Evolutionary conservation across 768 basidiomycete species (phyloP).

Genomic region (Amanita polypyramis): DNA sequence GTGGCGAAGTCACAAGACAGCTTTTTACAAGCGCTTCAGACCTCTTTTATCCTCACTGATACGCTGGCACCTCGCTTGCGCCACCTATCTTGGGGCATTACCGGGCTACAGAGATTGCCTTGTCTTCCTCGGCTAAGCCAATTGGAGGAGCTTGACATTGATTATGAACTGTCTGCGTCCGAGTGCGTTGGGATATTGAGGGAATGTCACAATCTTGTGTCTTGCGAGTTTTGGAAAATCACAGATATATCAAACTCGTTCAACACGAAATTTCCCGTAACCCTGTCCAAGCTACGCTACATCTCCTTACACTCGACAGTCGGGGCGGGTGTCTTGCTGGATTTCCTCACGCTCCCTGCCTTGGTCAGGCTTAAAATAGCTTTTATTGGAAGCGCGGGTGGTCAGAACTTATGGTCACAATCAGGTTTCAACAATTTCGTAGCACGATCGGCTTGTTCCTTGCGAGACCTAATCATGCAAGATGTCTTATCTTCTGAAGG

Average conservation of each 20-base stretch:
- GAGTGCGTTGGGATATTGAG: conserved; percentile 8
- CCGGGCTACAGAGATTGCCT: not conserved
- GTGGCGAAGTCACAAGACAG: conserved; percentile 1
- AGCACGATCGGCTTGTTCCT: conserved; percentile 9
- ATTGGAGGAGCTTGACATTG: conserved; percentile 8
- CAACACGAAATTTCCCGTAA: not conserved
- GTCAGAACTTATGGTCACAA: conserved; percentile 9
- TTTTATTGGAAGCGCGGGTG: conserved; percentile 5
- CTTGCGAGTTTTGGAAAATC: conserved; percentile 9
- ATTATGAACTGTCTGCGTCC: conserved; percentile 6
- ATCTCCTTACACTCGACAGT: conserved; percentile 4
- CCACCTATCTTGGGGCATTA: conserved; percentile 1
- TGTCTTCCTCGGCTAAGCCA: conserved; percentile 2
- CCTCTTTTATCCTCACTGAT: conserved; percentile 3
- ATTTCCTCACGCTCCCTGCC: conserved; percentile 10
- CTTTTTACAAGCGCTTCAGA: not conserved
- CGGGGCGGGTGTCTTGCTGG: not conserved
- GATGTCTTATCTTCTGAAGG: conserved; percentile 10
- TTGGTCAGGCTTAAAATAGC: conserved; percentile 9
- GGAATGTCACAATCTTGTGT: conserved; percentile 6
- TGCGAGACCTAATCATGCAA: conserved; percentile 8
- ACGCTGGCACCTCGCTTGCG: conserved; percentile 5
- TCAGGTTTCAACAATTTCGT: conserved; percentile 9
- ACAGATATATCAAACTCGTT: not conserved
- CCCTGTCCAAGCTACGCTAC: not conserved